These are phyloP conservation scores for Oryza meridionalis DNA, from an alignment of 176 grass and related monocot species.

Conservation along the genomic window DNA sequence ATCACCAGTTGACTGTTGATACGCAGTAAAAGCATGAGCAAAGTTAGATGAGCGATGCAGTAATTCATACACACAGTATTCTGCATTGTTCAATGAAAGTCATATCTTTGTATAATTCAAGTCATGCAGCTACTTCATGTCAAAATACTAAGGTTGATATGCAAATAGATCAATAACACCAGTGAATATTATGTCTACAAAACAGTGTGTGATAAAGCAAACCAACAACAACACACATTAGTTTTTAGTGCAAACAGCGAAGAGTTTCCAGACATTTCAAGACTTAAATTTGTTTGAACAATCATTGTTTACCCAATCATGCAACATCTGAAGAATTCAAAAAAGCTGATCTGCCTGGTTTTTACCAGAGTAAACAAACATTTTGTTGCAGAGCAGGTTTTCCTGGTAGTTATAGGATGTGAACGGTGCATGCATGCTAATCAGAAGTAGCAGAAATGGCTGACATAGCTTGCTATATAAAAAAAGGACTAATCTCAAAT, in stretches of 20 bases:
- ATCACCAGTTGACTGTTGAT: neutral
- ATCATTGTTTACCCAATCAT: neutral
- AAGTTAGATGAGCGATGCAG: neutral
- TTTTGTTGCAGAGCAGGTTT: neutral
- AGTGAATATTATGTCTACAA: neutral
- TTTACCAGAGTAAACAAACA: neutral
- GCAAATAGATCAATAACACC: neutral
- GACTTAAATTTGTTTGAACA: neutral
- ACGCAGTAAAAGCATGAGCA: neutral
- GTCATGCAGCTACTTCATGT: constrained; percentile 5
- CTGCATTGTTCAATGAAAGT: neutral
- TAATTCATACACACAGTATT: neutral
- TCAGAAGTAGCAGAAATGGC: neutral
- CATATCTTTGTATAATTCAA: neutral
- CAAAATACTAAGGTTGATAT: constrained; percentile 7
- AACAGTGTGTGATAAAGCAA: neutral
- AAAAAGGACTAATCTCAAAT: neutral
- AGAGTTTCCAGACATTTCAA: neutral
- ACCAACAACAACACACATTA: neutral
- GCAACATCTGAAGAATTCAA: neutral
- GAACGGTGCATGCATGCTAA: neutral
- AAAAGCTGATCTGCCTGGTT: neutral
- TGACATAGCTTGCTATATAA: constrained; percentile 12
- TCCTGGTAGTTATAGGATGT: neutral
- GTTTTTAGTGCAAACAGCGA: neutral